These are phyloP conservation scores for Pulveroboletus sp. DNA, from an alignment of 768 basidiomycete genomes.

Conservation along the genomic window DNA sequence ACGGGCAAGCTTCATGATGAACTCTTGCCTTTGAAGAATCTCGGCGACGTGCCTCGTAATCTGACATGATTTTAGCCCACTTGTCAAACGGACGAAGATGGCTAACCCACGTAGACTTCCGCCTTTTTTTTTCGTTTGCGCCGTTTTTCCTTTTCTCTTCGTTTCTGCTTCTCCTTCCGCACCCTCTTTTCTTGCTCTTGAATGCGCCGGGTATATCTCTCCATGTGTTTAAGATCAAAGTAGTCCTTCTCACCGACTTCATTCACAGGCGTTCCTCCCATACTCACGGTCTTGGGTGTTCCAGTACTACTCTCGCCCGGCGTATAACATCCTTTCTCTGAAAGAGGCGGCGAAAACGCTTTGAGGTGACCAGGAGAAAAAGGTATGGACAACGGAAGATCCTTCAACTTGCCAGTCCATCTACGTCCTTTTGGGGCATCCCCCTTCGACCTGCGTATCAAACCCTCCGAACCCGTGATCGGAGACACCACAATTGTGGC, in stretches of 20 bases:
- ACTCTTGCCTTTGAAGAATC: slow-evolving; percentile 76
- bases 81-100: neutral
- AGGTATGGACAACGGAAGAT: slow-evolving; percentile 33
- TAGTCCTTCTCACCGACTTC: slow-evolving; percentile 26
- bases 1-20: slow-evolving; percentile 77
- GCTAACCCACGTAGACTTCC: slow-evolving; percentile 62
- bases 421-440: slow-evolving; percentile 16
- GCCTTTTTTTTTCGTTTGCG: slow-evolving; percentile 65
- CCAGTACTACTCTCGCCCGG: slow-evolving; percentile 14
- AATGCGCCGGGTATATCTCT: slow-evolving; percentile 20
- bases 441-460: neutral
- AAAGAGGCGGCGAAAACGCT: slow-evolving; percentile 7
- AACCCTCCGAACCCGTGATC: slow-evolving; percentile 5
- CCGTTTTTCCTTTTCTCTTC: slow-evolving; percentile 35
- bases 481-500: slow-evolving; percentile 16
- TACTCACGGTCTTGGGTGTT: slow-evolving; percentile 18
- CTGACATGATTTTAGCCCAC: slow-evolving; percentile 31
- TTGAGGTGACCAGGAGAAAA: slow-evolving; percentile 12
- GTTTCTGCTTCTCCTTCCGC: slow-evolving; percentile 32
- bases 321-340: slow-evolving; percentile 6
- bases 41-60: slow-evolving; percentile 82
- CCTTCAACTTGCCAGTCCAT: slow-evolving; percentile 38
- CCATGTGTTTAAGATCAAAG: slow-evolving; percentile 28
- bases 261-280: slow-evolving; percentile 14
- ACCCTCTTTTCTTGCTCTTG: slow-evolving; percentile 27